Conservation (phyloP, 2,329 filamentous ascomycete species). For the Pseudogymnoascus sp. region DNA sequence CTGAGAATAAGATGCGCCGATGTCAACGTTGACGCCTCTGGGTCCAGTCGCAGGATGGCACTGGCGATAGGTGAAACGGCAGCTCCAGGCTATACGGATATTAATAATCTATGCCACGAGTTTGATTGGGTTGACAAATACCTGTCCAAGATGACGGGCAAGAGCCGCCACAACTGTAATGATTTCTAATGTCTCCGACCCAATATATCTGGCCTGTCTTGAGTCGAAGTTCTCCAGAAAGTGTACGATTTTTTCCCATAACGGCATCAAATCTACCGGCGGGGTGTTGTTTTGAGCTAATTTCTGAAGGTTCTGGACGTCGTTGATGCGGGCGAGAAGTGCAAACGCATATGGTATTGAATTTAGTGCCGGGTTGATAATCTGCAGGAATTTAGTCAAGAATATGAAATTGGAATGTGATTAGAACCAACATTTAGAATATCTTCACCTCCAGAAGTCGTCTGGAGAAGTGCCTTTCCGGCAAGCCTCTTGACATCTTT, state of each 20-base stretch:
- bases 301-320: conserved; percentile 27
- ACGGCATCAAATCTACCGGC: conserved; percentile 18
- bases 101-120: neutral
- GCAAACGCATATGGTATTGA: conserved; percentile 50
- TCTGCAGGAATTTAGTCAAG: conserved; percentile 12
- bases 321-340: conserved; percentile 40
- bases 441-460: conserved; percentile 27
- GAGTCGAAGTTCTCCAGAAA: conserved; percentile 38
- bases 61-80: conserved; percentile 22
- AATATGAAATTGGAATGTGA: neutral
- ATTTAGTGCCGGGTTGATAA: conserved; percentile 45
- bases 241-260: conserved; percentile 41
- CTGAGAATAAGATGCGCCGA: conserved; percentile 51
- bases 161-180: conserved; percentile 30
- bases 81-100: conserved; percentile 16
- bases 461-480: conserved; percentile 26
- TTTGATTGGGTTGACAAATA: conserved; percentile 12
- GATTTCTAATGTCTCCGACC: conserved; percentile 37
- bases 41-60: conserved; percentile 59
- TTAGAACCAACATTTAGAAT: conserved; percentile 29
- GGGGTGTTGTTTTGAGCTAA: conserved; percentile 9
- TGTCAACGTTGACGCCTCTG: conserved; percentile 57
- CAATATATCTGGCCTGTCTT: conserved; percentile 45
- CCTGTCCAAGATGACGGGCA: conserved; percentile 18
- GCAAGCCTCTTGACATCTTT: conserved; percentile 30